Evolutionary conservation across 2,329 filamentous ascomycete genomes (phyloP).

Genomic region (Claviceps fusiformis): DNA sequence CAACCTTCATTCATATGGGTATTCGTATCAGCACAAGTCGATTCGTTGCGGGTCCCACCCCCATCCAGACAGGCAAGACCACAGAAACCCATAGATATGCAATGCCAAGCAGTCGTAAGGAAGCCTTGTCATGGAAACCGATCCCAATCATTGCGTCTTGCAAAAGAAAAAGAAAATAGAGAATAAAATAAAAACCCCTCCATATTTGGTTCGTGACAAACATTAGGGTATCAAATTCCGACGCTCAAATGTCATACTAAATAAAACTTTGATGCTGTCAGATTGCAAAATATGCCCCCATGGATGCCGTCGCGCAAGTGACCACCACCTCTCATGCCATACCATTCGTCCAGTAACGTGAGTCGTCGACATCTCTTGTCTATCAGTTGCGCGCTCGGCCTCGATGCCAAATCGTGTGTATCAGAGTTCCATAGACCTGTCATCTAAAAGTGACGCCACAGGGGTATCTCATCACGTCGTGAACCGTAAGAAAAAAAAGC

Average conservation of each 20-base stretch:
- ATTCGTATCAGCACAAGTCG: not conserved
- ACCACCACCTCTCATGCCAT: not conserved
- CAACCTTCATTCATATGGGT: no score
- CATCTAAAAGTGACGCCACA: slow-evolving; percentile 10
- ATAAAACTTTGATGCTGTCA: not conserved
- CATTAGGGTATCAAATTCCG: slow-evolving; percentile 6
- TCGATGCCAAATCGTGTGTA: slow-evolving; percentile 4
- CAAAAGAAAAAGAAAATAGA: not conserved
- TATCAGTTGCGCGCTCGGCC: slow-evolving; percentile 1
- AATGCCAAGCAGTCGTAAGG: not conserved
- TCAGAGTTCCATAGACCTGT: not conserved
- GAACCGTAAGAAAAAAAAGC: not conserved
- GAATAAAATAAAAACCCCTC: not conserved
- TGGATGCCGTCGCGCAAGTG: not conserved
- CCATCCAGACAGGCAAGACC: no score
- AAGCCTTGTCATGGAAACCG: not conserved
- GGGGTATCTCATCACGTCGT: slow-evolving; percentile 15
- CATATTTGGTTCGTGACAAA: slow-evolving; percentile 4
- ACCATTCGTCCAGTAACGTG: slow-evolving; percentile 3
- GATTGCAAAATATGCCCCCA: not conserved
- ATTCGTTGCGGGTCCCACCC: not conserved
- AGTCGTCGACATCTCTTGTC: slow-evolving; percentile 8
- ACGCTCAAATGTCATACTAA: slow-evolving; percentile 1
- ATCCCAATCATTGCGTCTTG: not conserved
- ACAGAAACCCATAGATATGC: not conserved